Evolutionary conservation across 805 yeast species (phyloP).

Genomic region (Yarrowia bubula): DNA sequence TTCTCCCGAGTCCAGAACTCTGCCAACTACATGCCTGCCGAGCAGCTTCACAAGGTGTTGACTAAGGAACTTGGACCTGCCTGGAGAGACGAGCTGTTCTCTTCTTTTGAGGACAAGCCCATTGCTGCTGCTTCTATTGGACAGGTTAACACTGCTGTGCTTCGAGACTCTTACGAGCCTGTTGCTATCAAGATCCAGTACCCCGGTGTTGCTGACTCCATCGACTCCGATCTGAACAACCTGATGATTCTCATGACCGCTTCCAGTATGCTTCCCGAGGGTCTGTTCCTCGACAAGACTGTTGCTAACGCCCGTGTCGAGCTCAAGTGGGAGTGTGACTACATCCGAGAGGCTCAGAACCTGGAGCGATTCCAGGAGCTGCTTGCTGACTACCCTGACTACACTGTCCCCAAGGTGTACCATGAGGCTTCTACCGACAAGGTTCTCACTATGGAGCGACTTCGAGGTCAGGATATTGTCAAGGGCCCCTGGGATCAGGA

Average conservation of each 20-base stretch:
- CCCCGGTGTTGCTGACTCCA: conserved; percentile 92
- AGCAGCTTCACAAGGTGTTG: conserved; percentile 79
- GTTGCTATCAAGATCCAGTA: conserved; percentile 96
- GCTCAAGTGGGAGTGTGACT: conserved; percentile 97
- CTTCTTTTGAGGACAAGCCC: conserved; percentile 80
- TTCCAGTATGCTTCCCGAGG: conserved; percentile 82
- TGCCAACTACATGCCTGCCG: conserved; percentile 95
- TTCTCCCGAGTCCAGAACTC: conserved; percentile 83
- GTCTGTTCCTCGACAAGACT: conserved; percentile 86
- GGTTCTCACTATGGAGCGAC: conserved; percentile 83
- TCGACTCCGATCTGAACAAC: conserved; percentile 91
- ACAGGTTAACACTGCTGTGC: conserved; percentile 84
- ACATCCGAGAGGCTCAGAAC: conserved; percentile 80
- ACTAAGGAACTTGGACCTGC: conserved; percentile 66
- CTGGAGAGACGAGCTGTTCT: conserved; percentile 70
- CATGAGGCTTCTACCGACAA: conserved; percentile 75
- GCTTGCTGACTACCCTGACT: conserved; percentile 58
- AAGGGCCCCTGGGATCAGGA: conserved; percentile 71
- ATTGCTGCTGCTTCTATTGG: conserved; percentile 98
- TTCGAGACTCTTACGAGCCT: conserved; percentile 53
- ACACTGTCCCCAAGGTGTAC: conserved; percentile 77
- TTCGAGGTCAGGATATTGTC: conserved; percentile 80
- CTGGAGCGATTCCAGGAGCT: conserved; percentile 65
- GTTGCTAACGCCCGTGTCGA: conserved; percentile 91
- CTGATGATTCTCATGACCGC: conserved; percentile 80